Base-by-base conservation (phyloP, 2,329 filamentous ascomycete genomes). In the Fusarium continuum region DNA sequence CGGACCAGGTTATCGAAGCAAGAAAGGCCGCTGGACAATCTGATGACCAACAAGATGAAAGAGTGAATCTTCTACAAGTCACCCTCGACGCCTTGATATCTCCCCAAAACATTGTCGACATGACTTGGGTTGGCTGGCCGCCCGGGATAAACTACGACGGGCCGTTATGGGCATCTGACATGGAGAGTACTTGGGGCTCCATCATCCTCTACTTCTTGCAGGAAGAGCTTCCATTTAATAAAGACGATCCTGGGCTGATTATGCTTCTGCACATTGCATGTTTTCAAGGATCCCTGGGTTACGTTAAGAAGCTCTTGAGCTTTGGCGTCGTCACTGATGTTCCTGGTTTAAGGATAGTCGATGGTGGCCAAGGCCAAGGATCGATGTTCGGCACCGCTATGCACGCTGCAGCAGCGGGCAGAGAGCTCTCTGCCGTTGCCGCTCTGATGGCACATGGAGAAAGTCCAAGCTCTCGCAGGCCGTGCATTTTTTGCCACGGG, bases 211-310 rank as follows among this genome's bases (percentile, higher is more conserved):
- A 22, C 20, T 28, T 64, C 0, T 3, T 64, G 1, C 8, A n/a
- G 0, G 1, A 39, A 6, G 53, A 46, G 0, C 23, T 63, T 3
- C 8, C 6, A 0, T 46, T 22, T 16, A 6, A 10, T 0, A 64
- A 55, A 7, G 14, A 36, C 0, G 59, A 63, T 4, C 8, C 28
- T 0, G 59, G 46, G 0, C 11, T 63, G 1, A 23, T 63, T 0
- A 64, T 64, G 53, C 14, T 64, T 3, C 36, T 64, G 6, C 59
- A 64, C 2, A 60, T 63, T 4, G 14, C 23, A 1, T 63, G 59
- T 2, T 31, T 5, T 23, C n/a, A 25, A 10, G 59, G 59, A 13
- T 8, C 5, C 0, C 11, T 36, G 0, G 17, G 11, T 0, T 4
- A 7, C 16, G 28, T 54, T 1, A 9, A 36, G 4, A 10, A 40